These are phyloP conservation scores for Iberis pinnata DNA, from an alignment of 345 rosid genomes.

Conservation along the genomic window DNA sequence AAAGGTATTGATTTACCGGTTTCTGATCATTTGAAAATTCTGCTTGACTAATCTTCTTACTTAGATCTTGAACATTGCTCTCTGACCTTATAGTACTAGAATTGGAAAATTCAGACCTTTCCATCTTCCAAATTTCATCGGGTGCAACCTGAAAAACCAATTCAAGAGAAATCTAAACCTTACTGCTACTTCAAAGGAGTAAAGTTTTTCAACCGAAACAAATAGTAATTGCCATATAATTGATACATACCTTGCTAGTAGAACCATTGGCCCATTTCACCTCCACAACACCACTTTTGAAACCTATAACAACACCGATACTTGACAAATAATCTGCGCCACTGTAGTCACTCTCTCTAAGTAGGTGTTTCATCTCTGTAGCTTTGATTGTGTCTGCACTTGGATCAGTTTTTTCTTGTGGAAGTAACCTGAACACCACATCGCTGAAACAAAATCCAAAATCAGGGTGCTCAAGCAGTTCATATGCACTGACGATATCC, in stretches of 20 bases:
- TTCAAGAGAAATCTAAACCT: slow-evolving; percentile 2
- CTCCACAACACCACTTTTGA: slow-evolving; percentile 59
- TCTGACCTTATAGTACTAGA: slow-evolving; percentile 34
- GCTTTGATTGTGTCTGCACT: slow-evolving; percentile 23
- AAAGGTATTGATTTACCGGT: slow-evolving; percentile 42
- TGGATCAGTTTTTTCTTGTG: slow-evolving; percentile 15
- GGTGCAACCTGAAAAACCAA: slow-evolving; percentile 65
- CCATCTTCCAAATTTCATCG: slow-evolving; percentile 53
- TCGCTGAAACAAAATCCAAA: slow-evolving; percentile 62
- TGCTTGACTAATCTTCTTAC: slow-evolving; percentile 35
- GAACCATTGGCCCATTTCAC: slow-evolving; percentile 79
- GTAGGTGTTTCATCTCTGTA: slow-evolving; percentile 21
- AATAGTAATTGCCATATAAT: no score
- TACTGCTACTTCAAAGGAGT: not conserved
- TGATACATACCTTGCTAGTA: slow-evolving; percentile 48
- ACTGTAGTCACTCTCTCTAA: slow-evolving; percentile 27
- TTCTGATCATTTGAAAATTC: slow-evolving; percentile 36
- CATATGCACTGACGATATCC: slow-evolving; percentile 79
- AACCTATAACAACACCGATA: slow-evolving; percentile 65
- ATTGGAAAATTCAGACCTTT: slow-evolving; percentile 49
- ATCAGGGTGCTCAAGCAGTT: slow-evolving; percentile 80
- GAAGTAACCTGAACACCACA: slow-evolving; percentile 47
- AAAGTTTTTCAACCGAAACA: no score
- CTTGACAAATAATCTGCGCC: slow-evolving; percentile 38
- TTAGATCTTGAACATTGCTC: slow-evolving; percentile 39